These are phyloP conservation scores for Torulaspora gathmanii DNA, from an alignment of 805 yeast genomes.

Conservation along the genomic window DNA sequence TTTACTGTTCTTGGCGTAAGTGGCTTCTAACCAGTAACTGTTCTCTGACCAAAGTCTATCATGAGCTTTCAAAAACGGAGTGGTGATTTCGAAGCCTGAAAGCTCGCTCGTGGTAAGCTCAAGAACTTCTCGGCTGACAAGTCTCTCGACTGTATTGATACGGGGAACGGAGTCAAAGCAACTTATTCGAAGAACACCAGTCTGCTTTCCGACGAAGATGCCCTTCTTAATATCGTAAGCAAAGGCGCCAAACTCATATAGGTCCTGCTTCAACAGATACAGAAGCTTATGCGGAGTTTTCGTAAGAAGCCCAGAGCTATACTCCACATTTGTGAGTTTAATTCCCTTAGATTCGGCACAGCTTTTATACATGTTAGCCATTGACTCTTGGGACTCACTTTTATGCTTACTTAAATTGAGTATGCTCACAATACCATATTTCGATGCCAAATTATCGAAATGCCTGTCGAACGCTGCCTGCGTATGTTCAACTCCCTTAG, in stretches of 20 bases:
- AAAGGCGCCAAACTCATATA: constrained; percentile 80
- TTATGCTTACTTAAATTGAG: constrained; percentile 69
- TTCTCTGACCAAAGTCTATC: constrained; percentile 90
- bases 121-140: constrained; percentile 67
- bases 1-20: constrained; percentile 49
- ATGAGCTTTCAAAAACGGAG: constrained; percentile 59
- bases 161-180: constrained; percentile 88
- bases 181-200: constrained; percentile 85
- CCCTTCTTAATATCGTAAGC: constrained; percentile 58
- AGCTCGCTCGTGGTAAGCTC: constrained; percentile 41
- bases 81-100: constrained; percentile 35
- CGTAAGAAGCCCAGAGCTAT: constrained; percentile 36
- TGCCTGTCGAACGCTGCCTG: constrained; percentile 84
- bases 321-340: constrained; percentile 38
- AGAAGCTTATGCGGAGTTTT: constrained; percentile 40
- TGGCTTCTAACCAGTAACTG: constrained; percentile 76
- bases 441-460: constrained; percentile 60
- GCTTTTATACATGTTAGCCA: constrained; percentile 56
- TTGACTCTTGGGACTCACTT: constrained; percentile 59
- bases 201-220: constrained; percentile 70
- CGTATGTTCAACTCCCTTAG: constrained; percentile 75
- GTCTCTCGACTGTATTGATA: constrained; percentile 67
- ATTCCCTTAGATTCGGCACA: constrained; percentile 41
- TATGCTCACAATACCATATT: constrained; percentile 81
- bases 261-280: constrained; percentile 55